Evolutionary conservation across 2,329 filamentous ascomycete genomes (phyloP).

Genomic region (Pseudocercospora vitis): DNA sequence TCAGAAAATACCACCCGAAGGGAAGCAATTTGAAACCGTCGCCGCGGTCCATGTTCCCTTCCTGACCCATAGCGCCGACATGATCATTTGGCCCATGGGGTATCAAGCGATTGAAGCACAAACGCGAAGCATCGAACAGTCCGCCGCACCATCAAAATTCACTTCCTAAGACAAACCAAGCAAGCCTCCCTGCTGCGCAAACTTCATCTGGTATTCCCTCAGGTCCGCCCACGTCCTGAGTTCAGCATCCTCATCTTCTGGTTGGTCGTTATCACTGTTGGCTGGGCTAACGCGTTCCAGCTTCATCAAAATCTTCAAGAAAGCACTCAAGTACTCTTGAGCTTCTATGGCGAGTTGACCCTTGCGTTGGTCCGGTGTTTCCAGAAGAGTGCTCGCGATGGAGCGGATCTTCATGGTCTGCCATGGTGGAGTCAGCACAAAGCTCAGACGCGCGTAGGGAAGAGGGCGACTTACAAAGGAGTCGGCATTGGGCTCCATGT

Average conservation of each 20-base stretch:
- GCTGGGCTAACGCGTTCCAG: conserved; percentile 64
- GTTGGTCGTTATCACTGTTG: conserved; percentile 45
- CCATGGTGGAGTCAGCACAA: conserved; percentile 7
- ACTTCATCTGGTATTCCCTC: conserved; percentile 73
- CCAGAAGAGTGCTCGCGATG: conserved; percentile 76
- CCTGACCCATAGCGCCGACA: conserved; percentile 18
- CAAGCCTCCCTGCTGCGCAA: conserved; percentile 65
- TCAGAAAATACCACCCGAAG: conserved; percentile 8
- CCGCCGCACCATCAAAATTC: conserved; percentile 1
- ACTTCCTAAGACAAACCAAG: conserved; percentile 30
- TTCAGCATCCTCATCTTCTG: conserved; percentile 70
- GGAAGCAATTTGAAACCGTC: conserved; percentile 17
- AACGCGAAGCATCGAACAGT: conserved; percentile 6
- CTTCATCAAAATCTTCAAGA: conserved; percentile 72
- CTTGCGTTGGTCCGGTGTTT: conserved; percentile 56
- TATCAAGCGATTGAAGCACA: conserved; percentile 23
- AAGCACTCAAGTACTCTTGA: conserved; percentile 69
- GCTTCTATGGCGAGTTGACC: conserved; percentile 57
- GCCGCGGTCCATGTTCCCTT: conserved; percentile 13
- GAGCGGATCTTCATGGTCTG: conserved; percentile 81
- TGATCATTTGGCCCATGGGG: conserved; percentile 20
- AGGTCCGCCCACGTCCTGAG: conserved; percentile 75
- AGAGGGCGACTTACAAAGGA: conserved; percentile 56
- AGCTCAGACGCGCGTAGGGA: background rate
- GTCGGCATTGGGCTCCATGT: conserved; percentile 72